Percentiles rank a stretch among this genome's conserved stretches.
phyloP scores from a whole-genome alignment of 495 filamentous ascomycete genomes.

The Aspergillus bridgeri region DNA sequence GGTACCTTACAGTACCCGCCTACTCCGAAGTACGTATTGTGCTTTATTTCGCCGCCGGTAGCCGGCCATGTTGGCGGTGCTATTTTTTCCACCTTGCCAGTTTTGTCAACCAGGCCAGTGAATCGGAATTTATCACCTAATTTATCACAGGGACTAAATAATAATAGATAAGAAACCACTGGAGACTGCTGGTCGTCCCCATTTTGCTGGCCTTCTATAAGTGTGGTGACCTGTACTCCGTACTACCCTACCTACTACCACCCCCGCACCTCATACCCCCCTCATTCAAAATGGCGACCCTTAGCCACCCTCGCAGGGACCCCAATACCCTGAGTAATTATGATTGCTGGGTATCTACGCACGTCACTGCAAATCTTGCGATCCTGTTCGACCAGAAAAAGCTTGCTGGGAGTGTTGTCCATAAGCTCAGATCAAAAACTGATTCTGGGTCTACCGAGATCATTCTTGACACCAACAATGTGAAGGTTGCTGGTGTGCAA shows the following conservation, averaged over 20 bases:
- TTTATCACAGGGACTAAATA: no score
- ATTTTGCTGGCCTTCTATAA: no score
- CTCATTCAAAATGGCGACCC: conserved; percentile 37
- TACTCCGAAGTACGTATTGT: no score
- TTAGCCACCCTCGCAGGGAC: conserved; percentile 62
- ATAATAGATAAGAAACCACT: no score
- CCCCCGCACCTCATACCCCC: conserved; percentile 5
- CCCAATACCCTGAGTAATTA: conserved; percentile 94
- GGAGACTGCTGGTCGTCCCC: no score
- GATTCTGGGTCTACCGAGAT: conserved; percentile 68
- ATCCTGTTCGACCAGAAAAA: conserved; percentile 76
- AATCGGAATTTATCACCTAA: no score
- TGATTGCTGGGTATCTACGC: conserved; percentile 73
- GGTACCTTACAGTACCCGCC: no score
- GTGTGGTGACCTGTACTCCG: no score
- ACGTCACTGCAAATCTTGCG: conserved; percentile 72
- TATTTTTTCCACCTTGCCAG: neutral
- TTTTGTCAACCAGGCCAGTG: neutral
- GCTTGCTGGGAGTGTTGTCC: conserved; percentile 68
- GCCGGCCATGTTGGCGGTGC: no score
- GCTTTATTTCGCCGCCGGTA: neutral
- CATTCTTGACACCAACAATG: conserved; percentile 79
- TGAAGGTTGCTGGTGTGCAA: conserved; percentile 65
- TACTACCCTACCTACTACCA: neutral
- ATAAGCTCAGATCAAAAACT: conserved; percentile 70